Evolutionary conservation across 441 rosid genomes (phyloP), one percentile per base, ranked within the genome.

Genomic region (Rhodomyrtus psidioides): DNA sequence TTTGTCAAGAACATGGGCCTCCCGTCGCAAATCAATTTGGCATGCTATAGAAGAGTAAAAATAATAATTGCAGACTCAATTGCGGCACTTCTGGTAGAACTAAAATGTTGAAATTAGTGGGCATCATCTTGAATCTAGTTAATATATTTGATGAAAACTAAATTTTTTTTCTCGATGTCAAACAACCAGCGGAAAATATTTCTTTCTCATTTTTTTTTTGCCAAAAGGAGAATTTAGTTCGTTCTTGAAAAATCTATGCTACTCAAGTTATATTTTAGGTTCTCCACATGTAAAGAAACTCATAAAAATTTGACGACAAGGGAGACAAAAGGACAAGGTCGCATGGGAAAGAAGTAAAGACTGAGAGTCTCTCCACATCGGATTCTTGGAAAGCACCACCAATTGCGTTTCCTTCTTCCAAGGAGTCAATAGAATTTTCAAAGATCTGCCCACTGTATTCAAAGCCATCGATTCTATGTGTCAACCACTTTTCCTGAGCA

Each of bases 101-200:
- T 34, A 70, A 70, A 70, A 70, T 70, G n/a, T 9, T 10, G 49
- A 70, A 34, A 34, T 2, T 70, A 34, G 26, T 0, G 2, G 46
- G 79, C 26, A 65, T 70, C 79, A 34, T 10, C 49, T 39, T 70
- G 79, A 34, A 70, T 70, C 79, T 19, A 70, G 46, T 34, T 3
- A 9, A 70, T 34, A 19, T 34, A 21, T 70, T 21, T 70, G 12
- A 34, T 21, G n/a, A 9, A 26, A 65, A 13, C 49, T 70, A 21
- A 39, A 3, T 34, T 34, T 5, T 4, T 4, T 39, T 21, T 39
- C 0, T 65, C 26, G 0, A 65, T 10, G 9, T 65, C 6, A 0
- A 34, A 65, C 49, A 19, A 46, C 7, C 0, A 3, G n/a, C 46
- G 49, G 39, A 65, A 65, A 34, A 21, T 34, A 34, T 21, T 65